phyloP scores from a whole-genome alignment of 345 rosid genomes.

The Lumnitzera littorea region DNA sequence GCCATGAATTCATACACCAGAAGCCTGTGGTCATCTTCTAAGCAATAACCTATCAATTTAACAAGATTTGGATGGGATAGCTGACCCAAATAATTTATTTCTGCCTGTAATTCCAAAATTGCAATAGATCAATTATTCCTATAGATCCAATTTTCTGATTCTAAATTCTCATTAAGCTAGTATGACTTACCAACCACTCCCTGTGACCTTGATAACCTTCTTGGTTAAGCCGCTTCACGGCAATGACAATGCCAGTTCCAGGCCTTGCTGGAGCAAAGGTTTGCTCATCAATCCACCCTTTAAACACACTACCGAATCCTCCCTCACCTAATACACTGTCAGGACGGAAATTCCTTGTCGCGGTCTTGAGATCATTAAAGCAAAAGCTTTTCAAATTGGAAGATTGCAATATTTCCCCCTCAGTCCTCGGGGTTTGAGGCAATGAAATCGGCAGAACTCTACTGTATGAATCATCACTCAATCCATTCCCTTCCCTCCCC shows the following conservation, averaged over 20 bases:
- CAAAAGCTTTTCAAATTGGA: slow-evolving; percentile 64
- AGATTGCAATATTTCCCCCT: slow-evolving; percentile 68
- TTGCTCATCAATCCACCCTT: slow-evolving; percentile 87
- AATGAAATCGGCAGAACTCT: slow-evolving; percentile 35
- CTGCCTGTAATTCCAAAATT: slow-evolving; percentile 43
- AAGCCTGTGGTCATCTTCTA: slow-evolving; percentile 91
- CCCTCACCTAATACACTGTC: slow-evolving; percentile 98
- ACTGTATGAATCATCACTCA: slow-evolving; percentile 35
- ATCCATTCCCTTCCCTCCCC: slow-evolving; percentile 30
- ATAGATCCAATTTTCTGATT: neutral
- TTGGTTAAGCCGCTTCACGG: slow-evolving; percentile 86
- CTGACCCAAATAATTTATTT: slow-evolving; percentile 81
- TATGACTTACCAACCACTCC: slow-evolving; percentile 85
- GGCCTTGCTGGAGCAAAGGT: slow-evolving; percentile 64
- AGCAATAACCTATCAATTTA: slow-evolving; percentile 78
- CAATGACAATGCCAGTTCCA: slow-evolving; percentile 74
- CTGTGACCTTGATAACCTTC: slow-evolving; percentile 87
- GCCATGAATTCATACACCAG: slow-evolving; percentile 94
- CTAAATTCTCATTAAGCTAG: too few relatives aligned
- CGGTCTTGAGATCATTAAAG: slow-evolving; percentile 61
- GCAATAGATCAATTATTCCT: neutral
- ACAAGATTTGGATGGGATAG: slow-evolving; percentile 80
- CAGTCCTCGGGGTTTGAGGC: slow-evolving; percentile 45
- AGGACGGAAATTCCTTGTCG: slow-evolving; percentile 88
- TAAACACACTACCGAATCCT: slow-evolving; percentile 88